These are phyloP conservation scores for Alternaria angustiovoidea DNA, from an alignment of 2,329 filamentous ascomycete species.

Conservation along the genomic window DNA sequence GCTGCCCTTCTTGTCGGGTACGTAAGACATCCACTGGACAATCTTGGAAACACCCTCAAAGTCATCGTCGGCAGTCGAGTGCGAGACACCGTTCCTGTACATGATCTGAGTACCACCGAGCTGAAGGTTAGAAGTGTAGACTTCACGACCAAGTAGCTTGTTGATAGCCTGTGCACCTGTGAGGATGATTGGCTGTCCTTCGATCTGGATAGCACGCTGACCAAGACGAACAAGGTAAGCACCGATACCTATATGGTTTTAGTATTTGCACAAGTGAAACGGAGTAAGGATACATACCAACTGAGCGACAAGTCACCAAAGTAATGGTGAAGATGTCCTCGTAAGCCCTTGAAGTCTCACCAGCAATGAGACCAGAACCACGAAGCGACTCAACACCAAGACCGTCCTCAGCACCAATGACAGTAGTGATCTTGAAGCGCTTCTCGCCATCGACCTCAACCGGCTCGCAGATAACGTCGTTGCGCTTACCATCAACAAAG, in stretches of 20 bases:
- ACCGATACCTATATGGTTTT: slow-evolving; percentile 76
- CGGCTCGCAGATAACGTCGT: slow-evolving; percentile 86
- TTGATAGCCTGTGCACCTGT: slow-evolving; percentile 97
- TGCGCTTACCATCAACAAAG: slow-evolving; percentile 79
- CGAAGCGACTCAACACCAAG: slow-evolving; percentile 97
- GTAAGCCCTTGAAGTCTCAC: slow-evolving; percentile 95
- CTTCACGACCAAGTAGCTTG: slow-evolving; percentile 96
- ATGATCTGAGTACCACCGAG: slow-evolving; percentile 99
- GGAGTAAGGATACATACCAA: slow-evolving; percentile 65
- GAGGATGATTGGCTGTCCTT: slow-evolving; percentile 98
- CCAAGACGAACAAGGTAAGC: slow-evolving; percentile 98
- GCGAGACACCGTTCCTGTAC: slow-evolving; percentile 99
- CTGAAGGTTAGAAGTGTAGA: slow-evolving; percentile 98
- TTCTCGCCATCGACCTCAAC: slow-evolving; percentile 86
- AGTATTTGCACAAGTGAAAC: slow-evolving; percentile 30
- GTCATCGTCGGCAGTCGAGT: slow-evolving; percentile 97
- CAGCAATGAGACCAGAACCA: slow-evolving; percentile 96
- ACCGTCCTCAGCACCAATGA: slow-evolving; percentile 92
- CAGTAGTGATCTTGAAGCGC: slow-evolving; percentile 91
- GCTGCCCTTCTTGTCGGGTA: slow-evolving; percentile 92
- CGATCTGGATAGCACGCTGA: slow-evolving; percentile 97
- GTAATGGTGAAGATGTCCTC: slow-evolving; percentile 99
- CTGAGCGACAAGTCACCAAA: slow-evolving; percentile 95
- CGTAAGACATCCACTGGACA: slow-evolving; percentile 96
- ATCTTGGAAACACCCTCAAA: slow-evolving; percentile 98